These are phyloP conservation scores for Leucaena leucocephala DNA, from an alignment of 306 rosid species.

Conservation along the genomic window DNA sequence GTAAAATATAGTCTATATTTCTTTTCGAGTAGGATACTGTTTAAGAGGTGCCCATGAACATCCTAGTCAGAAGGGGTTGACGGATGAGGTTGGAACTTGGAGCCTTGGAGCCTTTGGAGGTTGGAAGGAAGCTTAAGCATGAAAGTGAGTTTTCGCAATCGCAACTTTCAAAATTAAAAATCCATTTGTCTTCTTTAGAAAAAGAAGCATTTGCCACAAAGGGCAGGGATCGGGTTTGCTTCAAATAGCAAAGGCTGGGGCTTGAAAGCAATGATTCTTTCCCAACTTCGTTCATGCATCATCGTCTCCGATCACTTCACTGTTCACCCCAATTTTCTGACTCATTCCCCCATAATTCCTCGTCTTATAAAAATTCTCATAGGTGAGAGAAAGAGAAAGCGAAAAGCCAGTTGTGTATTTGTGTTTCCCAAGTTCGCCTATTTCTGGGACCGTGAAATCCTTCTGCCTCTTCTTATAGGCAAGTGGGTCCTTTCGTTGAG, in stretches of 20 bases:
- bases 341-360: conserved; percentile 32
- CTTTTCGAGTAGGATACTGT: no score
- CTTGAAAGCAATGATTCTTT: conserved; percentile 26
- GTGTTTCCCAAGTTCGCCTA: conserved; percentile 63
- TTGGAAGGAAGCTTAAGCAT: no score
- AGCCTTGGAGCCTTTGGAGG: no score
- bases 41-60: no score
- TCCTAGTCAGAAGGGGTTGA: no score
- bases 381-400: conserved; percentile 3
- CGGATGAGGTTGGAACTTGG: no score
- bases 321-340: conserved; percentile 31
- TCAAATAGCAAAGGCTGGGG: conserved; percentile 38
- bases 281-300: conserved; percentile 43
- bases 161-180: no score
- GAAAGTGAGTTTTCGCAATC: no score
- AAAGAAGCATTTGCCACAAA: conserved; percentile 5
- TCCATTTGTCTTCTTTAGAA: conserved; percentile 39
- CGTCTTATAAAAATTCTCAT: conserved; percentile 7
- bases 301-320: conserved; percentile 31
- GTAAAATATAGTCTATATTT: no score
- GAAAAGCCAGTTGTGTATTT: conserved; percentile 49
- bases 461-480: conserved; percentile 41
- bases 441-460: conserved; percentile 64
- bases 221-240: conserved; percentile 42
- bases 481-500: conserved; percentile 79